phyloP scores from a whole-genome alignment of 495 filamentous ascomycete species.

The Endocarpon pusillum region DNA sequence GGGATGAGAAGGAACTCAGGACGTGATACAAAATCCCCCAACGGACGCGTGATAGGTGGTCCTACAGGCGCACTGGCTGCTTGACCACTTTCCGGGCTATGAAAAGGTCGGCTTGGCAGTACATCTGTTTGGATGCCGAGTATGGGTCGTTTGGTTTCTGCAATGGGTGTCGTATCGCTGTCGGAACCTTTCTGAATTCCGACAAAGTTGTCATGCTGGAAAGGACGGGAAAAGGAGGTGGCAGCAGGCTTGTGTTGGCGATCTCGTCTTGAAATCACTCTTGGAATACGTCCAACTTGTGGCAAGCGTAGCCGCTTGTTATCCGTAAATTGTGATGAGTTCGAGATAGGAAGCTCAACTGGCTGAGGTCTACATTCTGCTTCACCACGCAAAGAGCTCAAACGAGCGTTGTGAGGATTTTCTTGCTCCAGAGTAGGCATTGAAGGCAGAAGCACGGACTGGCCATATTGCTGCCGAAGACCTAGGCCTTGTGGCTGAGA shows the following conservation, averaged over 20 bases:
- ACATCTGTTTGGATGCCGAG: conserved; percentile 10
- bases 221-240: conserved; percentile 76
- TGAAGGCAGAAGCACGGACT: conserved; percentile 38
- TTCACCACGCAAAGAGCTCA: too few relatives aligned
- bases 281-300: conserved; percentile 81
- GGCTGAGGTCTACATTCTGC: conserved; percentile 25
- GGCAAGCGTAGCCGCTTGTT: conserved; percentile 33
- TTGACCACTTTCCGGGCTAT: conserved; percentile 18
- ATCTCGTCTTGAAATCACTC: conserved; percentile 56
- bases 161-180: conserved; percentile 6
- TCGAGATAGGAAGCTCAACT: conserved; percentile 8
- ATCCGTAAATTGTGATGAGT: conserved; percentile 10
- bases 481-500: conserved; percentile 1
- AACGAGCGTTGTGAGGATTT: conserved; percentile 25
- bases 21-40: conserved; percentile 24
- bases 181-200: conserved; percentile 15
- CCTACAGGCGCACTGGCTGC: conserved; percentile 22
- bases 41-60: conserved; percentile 11
- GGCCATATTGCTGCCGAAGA: conserved; percentile 14
- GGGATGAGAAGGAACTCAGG: conserved; percentile 59
- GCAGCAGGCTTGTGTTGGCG: conserved; percentile 51
- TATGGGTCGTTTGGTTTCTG: conserved; percentile 14
- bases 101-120: conserved; percentile 10
- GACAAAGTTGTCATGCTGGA: conserved; percentile 30
- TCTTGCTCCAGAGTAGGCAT: conserved; percentile 29